Evolutionary conservation across 495 filamentous ascomycete genomes (phyloP), one percentile per base, ranked within the genome.

Genomic region (Pseudoneurospora amorphoporcata): DNA sequence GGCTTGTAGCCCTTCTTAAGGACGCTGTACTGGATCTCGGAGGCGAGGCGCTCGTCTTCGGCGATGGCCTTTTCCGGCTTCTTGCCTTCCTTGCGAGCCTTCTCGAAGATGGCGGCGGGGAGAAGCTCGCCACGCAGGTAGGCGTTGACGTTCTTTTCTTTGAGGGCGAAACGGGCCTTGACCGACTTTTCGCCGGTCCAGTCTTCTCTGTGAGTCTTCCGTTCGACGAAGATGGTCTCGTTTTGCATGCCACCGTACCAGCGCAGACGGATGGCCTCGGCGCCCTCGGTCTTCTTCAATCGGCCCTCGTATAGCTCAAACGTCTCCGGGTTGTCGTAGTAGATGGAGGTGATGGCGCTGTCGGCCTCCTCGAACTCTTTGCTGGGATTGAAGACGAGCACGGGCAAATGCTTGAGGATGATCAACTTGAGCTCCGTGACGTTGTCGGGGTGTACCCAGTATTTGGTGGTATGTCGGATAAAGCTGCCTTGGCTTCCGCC

Each of bases 181-280:
- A 99, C 95, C 0, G 94, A 97, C 82, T 98, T 98, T 79, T 98
- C 95, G 17, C 95, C 95, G 0, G 95, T 99, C 95, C 95, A 99
- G 80, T 99, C 95, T 81, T 99, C 95, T 12, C 95, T 91, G 83
- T 99, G 95, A 8, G 95, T 98, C 83, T 99, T 99, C 42, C 95
- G 88, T 85, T 99, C 95, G 68, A 99, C 92, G 78, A 98, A 99
- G 43, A 98, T 94, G 47, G 93, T 94, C 74, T 98, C 93, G 70
- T 84, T 92, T 71, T 94, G 88, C 95, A 98, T 98, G 23, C 92
- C 94, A 73, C 95, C 95, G 77, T 99, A 99, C 95, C 95, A 99
- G 71, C 95, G 89, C 70, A 99, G 85, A 76, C 95, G 93, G 73
- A 98, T 96, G 17, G 95, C 95, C 84, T 99, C 95, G 3, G 95